Evolutionary conservation across 768 basidiomycete genomes (phyloP), one percentile per base, ranked within the genome.

Genomic region (Lentinula sp.): DNA sequence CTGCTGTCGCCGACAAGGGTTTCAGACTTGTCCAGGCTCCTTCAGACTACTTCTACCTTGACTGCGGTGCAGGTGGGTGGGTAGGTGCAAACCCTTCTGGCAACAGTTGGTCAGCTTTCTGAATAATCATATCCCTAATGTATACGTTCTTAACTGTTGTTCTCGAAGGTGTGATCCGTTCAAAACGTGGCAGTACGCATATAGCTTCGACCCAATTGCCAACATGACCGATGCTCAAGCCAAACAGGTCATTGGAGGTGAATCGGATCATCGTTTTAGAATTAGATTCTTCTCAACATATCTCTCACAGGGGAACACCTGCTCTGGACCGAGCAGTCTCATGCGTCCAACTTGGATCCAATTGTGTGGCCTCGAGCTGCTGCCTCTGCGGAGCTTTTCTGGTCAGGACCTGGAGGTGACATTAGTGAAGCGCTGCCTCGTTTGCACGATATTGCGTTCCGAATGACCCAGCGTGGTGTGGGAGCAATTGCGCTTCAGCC

Each of bases 31-130:
- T 94, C 3, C 89, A 91, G 59, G 82, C 85, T 1, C 78, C 89
- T 0, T 86, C 84, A 6, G 84, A 92, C 67, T 88, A 83, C 71
- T 91, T 93, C 75, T 93, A 93, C 71, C 82, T 93, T 28, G 89
- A 91, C 65, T 90, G 88, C 64, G 90, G 55, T 43, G 83, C 71
- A 1, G 90, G 89, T 7, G 84, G 78, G 32, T 92, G 88, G 87
- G 72, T 89, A 9, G 88, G 87, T 0, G 70, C 31, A 2, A 51
- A 46, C 37, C 61, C 61, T 43, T 11, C 21, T 5, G 58, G 83
- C 4, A 84, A 83, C 62, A 85, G 83, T 65, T 90, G 88, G 86
- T 89, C 16, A 37, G 55, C 31, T 34, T 51, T 13, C n/a, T 8
- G 32, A 32, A 31, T 35, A 4, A 11, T 10, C 18, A 4, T 5